Evolutionary conservation across 768 basidiomycete genomes (phyloP).

Genomic region (Pulveroboletus sp.): DNA sequence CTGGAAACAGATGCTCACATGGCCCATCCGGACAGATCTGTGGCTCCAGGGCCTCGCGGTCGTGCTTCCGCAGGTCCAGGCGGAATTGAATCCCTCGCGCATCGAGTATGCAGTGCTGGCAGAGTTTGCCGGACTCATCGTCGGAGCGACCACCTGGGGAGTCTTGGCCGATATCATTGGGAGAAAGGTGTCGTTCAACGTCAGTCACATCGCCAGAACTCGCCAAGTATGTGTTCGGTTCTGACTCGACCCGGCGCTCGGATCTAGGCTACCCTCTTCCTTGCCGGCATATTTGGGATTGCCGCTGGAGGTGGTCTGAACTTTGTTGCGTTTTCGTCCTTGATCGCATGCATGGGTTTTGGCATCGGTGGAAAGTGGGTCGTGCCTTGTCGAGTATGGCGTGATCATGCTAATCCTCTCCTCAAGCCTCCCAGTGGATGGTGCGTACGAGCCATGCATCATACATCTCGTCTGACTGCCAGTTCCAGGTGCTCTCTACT

Average conservation of each 20-base stretch:
- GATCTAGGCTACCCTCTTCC: conserved; percentile 31
- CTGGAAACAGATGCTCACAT: conserved; percentile 21
- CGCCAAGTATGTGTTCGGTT: neutral
- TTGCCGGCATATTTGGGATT: conserved; percentile 46
- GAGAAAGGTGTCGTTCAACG: conserved; percentile 42
- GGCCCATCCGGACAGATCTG: conserved; percentile 12
- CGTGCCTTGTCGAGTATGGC: conserved; percentile 8
- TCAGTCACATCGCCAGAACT: neutral
- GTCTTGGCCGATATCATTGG: conserved; percentile 47
- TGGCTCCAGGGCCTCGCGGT: conserved; percentile 48
- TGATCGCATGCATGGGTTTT: conserved; percentile 45
- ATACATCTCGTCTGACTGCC: neutral
- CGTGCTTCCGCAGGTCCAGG: conserved; percentile 40
- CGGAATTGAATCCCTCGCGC: conserved; percentile 39
- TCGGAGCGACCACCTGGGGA: conserved; percentile 48
- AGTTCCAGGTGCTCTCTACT: conserved; percentile 38
- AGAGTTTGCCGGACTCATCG: conserved; percentile 45
- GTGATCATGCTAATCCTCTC: conserved; percentile 13
- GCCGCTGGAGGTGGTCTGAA: conserved; percentile 43
- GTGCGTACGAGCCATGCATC: conserved; percentile 26
- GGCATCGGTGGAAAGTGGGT: conserved; percentile 50
- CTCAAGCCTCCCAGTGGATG: conserved; percentile 41
- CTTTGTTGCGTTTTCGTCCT: conserved; percentile 42
- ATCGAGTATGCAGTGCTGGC: conserved; percentile 45
- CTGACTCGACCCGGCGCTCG: neutral